phyloP scores from a whole-genome alignment of 1,284 basidiomycete species.

The Austropuccinia psidii region DNA sequence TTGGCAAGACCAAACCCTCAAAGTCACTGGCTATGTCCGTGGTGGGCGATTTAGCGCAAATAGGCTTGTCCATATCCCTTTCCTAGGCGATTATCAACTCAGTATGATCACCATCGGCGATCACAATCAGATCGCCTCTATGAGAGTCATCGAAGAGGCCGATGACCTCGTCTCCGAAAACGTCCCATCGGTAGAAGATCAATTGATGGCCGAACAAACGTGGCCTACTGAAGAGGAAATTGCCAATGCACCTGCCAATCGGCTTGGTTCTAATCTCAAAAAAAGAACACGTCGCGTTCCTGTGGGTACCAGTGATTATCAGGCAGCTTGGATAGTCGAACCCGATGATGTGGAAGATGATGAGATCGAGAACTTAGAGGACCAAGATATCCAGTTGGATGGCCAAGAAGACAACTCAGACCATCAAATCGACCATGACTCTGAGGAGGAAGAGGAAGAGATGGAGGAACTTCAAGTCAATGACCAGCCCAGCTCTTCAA shows the following conservation, averaged over 20 bases:
- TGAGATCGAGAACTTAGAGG: slow-evolving; percentile 53
- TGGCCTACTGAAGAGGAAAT: slow-evolving; percentile 99
- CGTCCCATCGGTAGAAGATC: slow-evolving; percentile 59
- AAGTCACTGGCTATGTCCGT: slow-evolving; percentile 74
- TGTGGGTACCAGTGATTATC: slow-evolving; percentile 59
- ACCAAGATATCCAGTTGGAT: slow-evolving; percentile 37
- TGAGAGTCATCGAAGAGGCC: slow-evolving; percentile 58
- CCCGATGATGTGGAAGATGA: slow-evolving; percentile 35
- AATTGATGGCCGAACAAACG: slow-evolving; percentile 88
- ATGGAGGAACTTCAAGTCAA: slow-evolving; percentile 42
- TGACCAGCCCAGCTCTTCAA: slow-evolving; percentile 44
- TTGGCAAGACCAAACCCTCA: slow-evolving; percentile 52
- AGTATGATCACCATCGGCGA: slow-evolving; percentile 55
- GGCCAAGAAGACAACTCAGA: not conserved
- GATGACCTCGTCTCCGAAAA: slow-evolving; percentile 86
- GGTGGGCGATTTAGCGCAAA: slow-evolving; percentile 73
- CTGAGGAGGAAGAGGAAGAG: slow-evolving; percentile 49
- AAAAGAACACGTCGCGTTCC: slow-evolving; percentile 26
- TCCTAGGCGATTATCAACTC: slow-evolving; percentile 80
- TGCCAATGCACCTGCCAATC: slow-evolving; percentile 53
- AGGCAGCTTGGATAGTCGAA: slow-evolving; percentile 77
- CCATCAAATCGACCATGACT: not conserved
- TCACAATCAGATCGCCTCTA: slow-evolving; percentile 43
- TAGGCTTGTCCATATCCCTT: slow-evolving; percentile 78
- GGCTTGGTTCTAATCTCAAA: slow-evolving; percentile 41